Evolutionary conservation across 371 early-diverging fungal species (phyloP).

Genomic region (Mucor piriformis): DNA sequence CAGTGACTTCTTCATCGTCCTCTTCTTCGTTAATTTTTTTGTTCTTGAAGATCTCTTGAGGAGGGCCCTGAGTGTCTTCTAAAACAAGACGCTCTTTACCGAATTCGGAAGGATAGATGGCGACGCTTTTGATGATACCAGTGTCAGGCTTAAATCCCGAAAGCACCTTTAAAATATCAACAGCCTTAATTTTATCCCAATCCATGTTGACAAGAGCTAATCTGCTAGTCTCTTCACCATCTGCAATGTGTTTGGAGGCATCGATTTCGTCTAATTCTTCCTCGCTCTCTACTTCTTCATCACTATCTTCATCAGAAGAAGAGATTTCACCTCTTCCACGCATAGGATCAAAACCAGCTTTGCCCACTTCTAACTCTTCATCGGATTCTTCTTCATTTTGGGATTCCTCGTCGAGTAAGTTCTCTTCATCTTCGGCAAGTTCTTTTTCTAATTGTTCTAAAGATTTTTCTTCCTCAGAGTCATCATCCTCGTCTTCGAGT

Average conservation of each 20-base stretch:
- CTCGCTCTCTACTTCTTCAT: slow-evolving; percentile 49
- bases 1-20: slow-evolving; percentile 56
- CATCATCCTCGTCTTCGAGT: slow-evolving; percentile 56
- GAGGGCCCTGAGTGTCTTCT: slow-evolving; percentile 83
- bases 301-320: slow-evolving; percentile 62
- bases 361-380: slow-evolving; percentile 21
- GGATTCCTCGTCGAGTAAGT: slow-evolving; percentile 15
- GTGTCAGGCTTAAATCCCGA: slow-evolving; percentile 82
- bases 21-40: slow-evolving; percentile 44
- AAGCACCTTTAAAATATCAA: slow-evolving; percentile 88
- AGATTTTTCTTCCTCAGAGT: slow-evolving; percentile 29
- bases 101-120: slow-evolving; percentile 94
- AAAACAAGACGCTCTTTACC: slow-evolving; percentile 87
- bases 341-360: slow-evolving; percentile 71
- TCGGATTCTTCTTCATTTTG: slow-evolving; percentile 30
- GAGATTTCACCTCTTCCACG: slow-evolving; percentile 82
- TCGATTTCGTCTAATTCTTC: slow-evolving; percentile 64
- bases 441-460: slow-evolving; percentile 52
- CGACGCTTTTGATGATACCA: slow-evolving; percentile 76
- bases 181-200: slow-evolving; percentile 89
- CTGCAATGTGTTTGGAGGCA: slow-evolving; percentile 56
- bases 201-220: slow-evolving; percentile 96
- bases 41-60: slow-evolving; percentile 71
- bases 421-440: slow-evolving; percentile 48
- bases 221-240: slow-evolving; percentile 86